phyloP scores from a whole-genome alignment of 306 rosid species.

The Albizia julibrissin region DNA sequence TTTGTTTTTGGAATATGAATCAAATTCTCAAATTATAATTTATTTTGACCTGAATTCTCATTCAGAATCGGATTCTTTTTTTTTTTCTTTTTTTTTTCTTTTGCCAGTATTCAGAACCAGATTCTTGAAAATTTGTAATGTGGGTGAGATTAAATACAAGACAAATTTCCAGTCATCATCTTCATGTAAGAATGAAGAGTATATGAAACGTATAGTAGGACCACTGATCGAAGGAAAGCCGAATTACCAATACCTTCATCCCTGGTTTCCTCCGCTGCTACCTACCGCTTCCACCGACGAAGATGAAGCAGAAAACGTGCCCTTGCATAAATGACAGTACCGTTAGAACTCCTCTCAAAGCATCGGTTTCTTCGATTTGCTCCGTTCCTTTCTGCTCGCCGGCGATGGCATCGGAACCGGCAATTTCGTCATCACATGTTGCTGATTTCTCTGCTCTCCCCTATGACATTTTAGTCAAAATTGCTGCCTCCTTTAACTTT shows the following conservation, averaged over 20 bases:
- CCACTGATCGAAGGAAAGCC: neutral
- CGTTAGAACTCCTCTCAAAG: neutral
- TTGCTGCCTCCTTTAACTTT: slow-evolving; percentile 58
- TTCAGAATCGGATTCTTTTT: neutral
- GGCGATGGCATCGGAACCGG: slow-evolving; percentile 5
- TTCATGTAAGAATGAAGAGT: neutral
- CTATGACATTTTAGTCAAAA: slow-evolving; percentile 58
- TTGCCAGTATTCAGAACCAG: neutral
- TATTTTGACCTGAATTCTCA: neutral
- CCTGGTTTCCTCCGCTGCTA: neutral
- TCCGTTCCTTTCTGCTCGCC: slow-evolving; percentile 30
- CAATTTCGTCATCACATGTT: neutral
- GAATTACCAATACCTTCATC: neutral
- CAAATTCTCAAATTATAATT: neutral
- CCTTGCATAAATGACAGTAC: slow-evolving; percentile 33
- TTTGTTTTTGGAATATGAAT: too few species aligned
- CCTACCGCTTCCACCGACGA: neutral
- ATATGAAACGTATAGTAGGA: too few species aligned
- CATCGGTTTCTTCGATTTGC: slow-evolving; percentile 5
- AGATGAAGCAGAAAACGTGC: slow-evolving; percentile 60
- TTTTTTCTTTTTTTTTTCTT: too few species aligned
- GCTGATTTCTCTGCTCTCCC: slow-evolving; percentile 71
- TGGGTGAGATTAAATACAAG: neutral
- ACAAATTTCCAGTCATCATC: neutral
- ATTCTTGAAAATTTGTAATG: neutral